Evolutionary conservation across 768 basidiomycete genomes (phyloP), one percentile per base, ranked within the genome.

Genomic region (Kwoniella sp.): DNA sequence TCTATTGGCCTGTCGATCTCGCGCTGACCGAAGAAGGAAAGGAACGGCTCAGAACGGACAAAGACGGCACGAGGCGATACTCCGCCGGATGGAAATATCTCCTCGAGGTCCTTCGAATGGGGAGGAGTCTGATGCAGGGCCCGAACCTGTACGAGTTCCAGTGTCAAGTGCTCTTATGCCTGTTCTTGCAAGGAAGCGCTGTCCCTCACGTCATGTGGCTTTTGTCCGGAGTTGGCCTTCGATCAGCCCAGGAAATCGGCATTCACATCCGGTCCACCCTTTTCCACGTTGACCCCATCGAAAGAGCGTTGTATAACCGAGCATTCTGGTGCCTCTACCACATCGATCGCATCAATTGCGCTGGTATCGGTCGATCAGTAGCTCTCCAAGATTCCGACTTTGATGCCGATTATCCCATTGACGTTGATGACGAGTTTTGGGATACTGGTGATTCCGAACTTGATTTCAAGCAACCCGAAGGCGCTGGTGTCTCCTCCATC

Each of bases 351-450:
- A 55, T 74, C 47, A 74, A 77, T 6, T 81, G 81, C 44, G 70
- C 80, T 0, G 80, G 82, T 10, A 82, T 87, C 26, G 90, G 90
- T 1, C 83, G 90, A n/a, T 87, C 88, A 1, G 85, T 87, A 71
- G 85, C 85, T 2, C 81, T 91, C 3, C 87, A 88, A 59, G 89
- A 90, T 67, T 46, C 47, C 67, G 90, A 89, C 70, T 87, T 89
- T 70, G 90, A 92, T 68, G 81, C 88, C 6, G 89, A 90, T 56
- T 81, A 83, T 13, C 87, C 88, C 0, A 79, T 87, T 6, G 90
- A 91, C 77, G 88, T 92, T 15, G 90, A 94, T 68, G 88, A 90
- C 67, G 87, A 88, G 73, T 91, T 86, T 73, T 93, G 90, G 90
- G 83, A 86, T 19, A 80, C 80, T 81, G 27, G 86, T 65, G 73